These are phyloP conservation scores for Cytospora mali DNA, from an alignment of 2,329 filamentous ascomycete genomes.

Conservation along the genomic window DNA sequence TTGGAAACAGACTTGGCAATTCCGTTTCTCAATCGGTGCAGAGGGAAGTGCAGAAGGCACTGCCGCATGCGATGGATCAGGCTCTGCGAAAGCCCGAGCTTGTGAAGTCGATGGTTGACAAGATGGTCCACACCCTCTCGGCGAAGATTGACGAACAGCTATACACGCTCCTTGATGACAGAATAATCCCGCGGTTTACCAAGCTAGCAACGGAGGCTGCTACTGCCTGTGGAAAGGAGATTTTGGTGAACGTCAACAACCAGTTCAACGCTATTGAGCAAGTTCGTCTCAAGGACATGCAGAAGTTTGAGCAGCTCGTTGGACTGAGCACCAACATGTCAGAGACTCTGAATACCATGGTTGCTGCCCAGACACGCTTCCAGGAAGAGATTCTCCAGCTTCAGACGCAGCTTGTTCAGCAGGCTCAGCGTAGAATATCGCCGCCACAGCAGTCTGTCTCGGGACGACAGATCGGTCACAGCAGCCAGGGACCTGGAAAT, in stretches of 20 bases:
- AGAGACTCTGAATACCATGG: constrained; percentile 71
- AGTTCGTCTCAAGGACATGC: constrained; percentile 54
- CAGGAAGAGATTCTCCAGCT: constrained; percentile 66
- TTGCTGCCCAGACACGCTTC: constrained; percentile 67
- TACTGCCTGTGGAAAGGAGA: constrained; percentile 67
- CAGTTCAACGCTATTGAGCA: constrained; percentile 54
- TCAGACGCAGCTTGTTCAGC: constrained; percentile 36
- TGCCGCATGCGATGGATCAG: constrained; percentile 69
- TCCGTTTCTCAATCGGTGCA: constrained; percentile 68
- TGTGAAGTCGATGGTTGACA: constrained; percentile 71
- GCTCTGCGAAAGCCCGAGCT: constrained; percentile 75
- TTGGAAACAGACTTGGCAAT: constrained; percentile 68
- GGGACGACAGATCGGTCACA: constrained; percentile 32
- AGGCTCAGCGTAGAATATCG: constrained; percentile 31
- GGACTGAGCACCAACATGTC: constrained; percentile 67
- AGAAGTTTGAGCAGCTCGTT: constrained; percentile 75
- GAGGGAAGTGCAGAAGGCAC: constrained; percentile 69
- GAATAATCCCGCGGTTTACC: constrained; percentile 68
- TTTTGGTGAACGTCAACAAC: constrained; percentile 63
- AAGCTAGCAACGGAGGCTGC: constrained; percentile 66
- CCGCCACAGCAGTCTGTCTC: constrained; percentile 24
- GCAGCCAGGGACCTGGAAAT: constrained; percentile 28
- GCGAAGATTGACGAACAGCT: constrained; percentile 72
- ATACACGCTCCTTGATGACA: constrained; percentile 59
- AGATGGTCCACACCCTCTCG: constrained; percentile 67